Conservation (phyloP, 2,329 filamentous ascomycete species). For the Mollisia scopiformis region DNA sequence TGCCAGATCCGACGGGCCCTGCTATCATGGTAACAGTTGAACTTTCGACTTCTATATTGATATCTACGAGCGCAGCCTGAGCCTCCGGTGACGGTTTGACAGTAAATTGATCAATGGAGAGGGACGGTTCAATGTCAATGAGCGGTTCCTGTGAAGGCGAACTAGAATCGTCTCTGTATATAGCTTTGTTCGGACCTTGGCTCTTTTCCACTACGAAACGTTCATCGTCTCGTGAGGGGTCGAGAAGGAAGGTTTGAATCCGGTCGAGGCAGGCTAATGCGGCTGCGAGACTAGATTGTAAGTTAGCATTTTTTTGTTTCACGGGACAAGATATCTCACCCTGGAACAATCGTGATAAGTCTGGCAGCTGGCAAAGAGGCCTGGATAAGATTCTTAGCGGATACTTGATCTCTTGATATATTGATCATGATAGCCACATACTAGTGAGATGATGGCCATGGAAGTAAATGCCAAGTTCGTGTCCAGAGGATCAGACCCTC, state of each 20-base stretch:
- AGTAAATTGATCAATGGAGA: background rate
- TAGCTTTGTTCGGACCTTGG: background rate
- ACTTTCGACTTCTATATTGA: background rate
- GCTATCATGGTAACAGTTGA: background rate
- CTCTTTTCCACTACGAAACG: background rate
- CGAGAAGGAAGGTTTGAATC: background rate
- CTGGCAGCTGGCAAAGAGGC: background rate
- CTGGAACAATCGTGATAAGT: background rate
- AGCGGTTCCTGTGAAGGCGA: background rate
- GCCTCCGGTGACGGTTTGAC: background rate
- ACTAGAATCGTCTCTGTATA: background rate
- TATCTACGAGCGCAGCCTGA: background rate
- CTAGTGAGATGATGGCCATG: background rate
- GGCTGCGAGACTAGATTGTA: background rate
- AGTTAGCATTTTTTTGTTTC: background rate
- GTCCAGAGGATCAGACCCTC: background rate
- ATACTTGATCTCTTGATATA: background rate
- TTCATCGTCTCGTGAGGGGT: background rate
- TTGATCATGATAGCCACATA: background rate
- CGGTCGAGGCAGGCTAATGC: background rate
- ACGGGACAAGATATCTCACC: background rate
- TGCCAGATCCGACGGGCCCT: background rate
- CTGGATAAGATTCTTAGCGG: background rate
- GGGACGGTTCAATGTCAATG: background rate
- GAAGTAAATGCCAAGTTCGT: background rate